A percentile compares a stretch with the other conserved stretches of the same genome.
These are phyloP conservation scores for Rubus idaeus DNA, from an alignment of 306 rosid genomes.

Conservation along the genomic window DNA sequence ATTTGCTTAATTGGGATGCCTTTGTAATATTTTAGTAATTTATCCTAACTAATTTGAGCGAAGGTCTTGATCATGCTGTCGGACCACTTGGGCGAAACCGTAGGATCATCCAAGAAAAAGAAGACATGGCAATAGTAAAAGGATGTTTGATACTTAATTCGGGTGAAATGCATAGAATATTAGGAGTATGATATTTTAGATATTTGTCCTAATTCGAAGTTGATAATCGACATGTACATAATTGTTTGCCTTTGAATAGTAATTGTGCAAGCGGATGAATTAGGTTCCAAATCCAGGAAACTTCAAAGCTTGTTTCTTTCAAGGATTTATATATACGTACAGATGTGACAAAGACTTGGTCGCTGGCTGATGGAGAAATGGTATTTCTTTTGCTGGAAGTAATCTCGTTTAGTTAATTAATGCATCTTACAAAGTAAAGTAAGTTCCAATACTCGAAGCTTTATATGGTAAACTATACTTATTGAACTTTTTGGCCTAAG, in stretches of 20 bases:
- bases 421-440: slow-evolving; percentile 10
- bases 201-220: not conserved
- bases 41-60: not conserved
- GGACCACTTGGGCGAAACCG: no score
- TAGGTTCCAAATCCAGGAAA: not conserved
- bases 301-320: slow-evolving; percentile 3
- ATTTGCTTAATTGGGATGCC: not conserved
- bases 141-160: no score
- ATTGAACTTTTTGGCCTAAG: slow-evolving; percentile 26
- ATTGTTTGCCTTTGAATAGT: not conserved
- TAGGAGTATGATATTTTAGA: not conserved
- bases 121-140: no score
- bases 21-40: not conserved
- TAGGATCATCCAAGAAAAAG: no score
- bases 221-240: not conserved
- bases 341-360: no score
- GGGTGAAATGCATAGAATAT: no score
- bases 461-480: not conserved
- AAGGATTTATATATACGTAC: not conserved
- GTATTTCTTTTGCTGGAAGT: not conserved
- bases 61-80: no score
- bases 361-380: no score
- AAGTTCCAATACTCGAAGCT: not conserved
- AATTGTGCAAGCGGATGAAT: not conserved
- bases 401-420: not conserved